Base-by-base conservation (phyloP, 129 eudicot genomes). In the Escallonia rubra region DNA sequence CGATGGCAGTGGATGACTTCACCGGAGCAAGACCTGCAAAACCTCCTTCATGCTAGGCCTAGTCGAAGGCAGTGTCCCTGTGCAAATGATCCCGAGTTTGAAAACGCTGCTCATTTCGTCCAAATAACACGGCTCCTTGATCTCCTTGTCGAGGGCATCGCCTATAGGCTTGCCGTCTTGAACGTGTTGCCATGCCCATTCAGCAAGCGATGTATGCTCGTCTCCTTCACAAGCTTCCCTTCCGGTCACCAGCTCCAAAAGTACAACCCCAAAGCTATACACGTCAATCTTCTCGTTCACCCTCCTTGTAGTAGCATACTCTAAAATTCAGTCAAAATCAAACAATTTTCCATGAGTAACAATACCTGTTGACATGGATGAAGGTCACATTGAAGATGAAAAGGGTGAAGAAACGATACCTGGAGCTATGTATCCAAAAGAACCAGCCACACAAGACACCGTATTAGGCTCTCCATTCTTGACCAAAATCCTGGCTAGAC, bases 391-490 rank as follows among this genome's bases (percentile, higher is more conserved):
- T 23, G 34, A 23, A 23, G 34, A 23, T 23, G 34, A 23, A 23
- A 23, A 23, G 34, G 34, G 34, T 23, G 34, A 23, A 23, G 34
- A 23, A 23, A 23, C 34, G 1, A 23, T 86, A 88, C 98, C 96
- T 34, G 96, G 96, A 63, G 98, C 96, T 67, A 92, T 79, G 74
- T 91, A 88, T 6, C 97, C 97, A 11, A 81, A 77, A 44, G 97
- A 91, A 49, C 96, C 97, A 12, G 93, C 94, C 59, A 91, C 90
- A 8, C 74, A 59, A 15, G 97, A 85, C 77, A 81, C 71, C 3
- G 86, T 70, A 54, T 82, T 74, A 67, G 87, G 80, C 70, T 74
- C 89, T 16, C 72, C 87, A 3, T 65, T 67, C 59, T 80, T 82
- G 59, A 68, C 70, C 83, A 89, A 64, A 12, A 81, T 76, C 76